Evolutionary conservation across 2,329 filamentous ascomycete species (phyloP), one percentile per base, ranked within the genome.

Genomic region (Whalleya microplaca): DNA sequence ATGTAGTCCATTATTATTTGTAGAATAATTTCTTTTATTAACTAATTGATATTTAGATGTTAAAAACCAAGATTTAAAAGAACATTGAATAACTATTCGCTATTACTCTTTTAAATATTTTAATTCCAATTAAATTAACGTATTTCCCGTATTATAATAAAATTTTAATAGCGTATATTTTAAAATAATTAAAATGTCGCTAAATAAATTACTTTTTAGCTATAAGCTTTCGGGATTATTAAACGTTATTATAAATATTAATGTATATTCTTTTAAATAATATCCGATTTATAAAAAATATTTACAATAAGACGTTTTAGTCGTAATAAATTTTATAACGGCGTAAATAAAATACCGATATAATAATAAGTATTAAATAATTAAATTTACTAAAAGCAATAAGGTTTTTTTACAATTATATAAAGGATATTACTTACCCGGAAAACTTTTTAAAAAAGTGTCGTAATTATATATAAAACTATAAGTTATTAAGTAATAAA

Each of bases 391-490:
- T 37, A 41, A 21, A 23, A 21, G n/a, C 6, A 47, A 53, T 47
- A 46, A 41, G 18, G 23, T 27, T 4, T 27, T 4, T 27, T 27
- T 27, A 27, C n/a, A 27, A 27, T 9, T 27, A 27, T 27, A 27
- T 27, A 4, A 27, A 27, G 9, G 9, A 27, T 27, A 27, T 27
- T 27, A 27, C 9, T 27, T 27, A 27, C 12, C 47, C 18, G 41
- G 27, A 41, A 41, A 46, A 8, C 14, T n/a, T 7, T 41, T 46
- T 9, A 21, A 53, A 41, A 41, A 47, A 7, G 27, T 21, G 14
- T 53, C 46, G 46, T 21, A 53, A n/a, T 53, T 53, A 41, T 21
- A 27, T 21, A 43, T n/a, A 19, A 41, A 47, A 41, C 18, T 46
- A 41, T 51, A 37, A 41, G 41, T 6, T 21, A 41, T 53, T 47